Percentiles rank a stretch among this genome's conserved stretches.
Conservation (phyloP, 2,329 filamentous ascomycete genomes). For the Xylariaceae sp. region DNA sequence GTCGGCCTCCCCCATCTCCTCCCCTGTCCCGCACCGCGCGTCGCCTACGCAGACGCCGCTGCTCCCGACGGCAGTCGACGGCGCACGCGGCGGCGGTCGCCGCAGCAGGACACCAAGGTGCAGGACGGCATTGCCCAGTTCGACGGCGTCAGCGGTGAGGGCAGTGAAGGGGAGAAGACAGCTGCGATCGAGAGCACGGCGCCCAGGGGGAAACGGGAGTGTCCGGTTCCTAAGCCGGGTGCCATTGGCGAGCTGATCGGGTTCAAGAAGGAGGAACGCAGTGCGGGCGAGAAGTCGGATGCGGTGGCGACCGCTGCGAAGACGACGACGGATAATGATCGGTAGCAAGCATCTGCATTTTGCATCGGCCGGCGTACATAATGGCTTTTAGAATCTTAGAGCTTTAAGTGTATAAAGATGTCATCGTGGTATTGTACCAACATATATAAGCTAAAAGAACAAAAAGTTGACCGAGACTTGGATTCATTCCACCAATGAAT, state of each 20-base stretch:
- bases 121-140: constrained; percentile 48
- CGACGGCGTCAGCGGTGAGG: constrained; percentile 19
- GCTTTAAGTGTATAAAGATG: neutral
- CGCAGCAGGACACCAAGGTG: constrained; percentile 32
- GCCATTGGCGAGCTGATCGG: constrained; percentile 71
- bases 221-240: constrained; percentile 89
- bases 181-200: constrained; percentile 9
- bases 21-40: constrained; percentile 79
- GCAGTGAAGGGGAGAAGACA: neutral
- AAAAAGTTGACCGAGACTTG: neutral
- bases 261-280: constrained; percentile 44
- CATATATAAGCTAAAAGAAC: neutral
- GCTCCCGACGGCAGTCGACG: constrained; percentile 16
- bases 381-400: neutral
- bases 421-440: constrained; percentile 3
- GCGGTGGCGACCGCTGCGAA: neutral
- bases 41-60: constrained; percentile 67
- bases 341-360: constrained; percentile 4
- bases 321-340: neutral
- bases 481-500: neutral
- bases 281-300: neutral
- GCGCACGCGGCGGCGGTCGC: constrained; percentile 31
- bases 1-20: constrained; percentile 86
- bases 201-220: constrained; percentile 60
- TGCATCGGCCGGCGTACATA: neutral